phyloP scores from a whole-genome alignment of 352 stramenopile genomes.

The Phytophthora quininea region DNA sequence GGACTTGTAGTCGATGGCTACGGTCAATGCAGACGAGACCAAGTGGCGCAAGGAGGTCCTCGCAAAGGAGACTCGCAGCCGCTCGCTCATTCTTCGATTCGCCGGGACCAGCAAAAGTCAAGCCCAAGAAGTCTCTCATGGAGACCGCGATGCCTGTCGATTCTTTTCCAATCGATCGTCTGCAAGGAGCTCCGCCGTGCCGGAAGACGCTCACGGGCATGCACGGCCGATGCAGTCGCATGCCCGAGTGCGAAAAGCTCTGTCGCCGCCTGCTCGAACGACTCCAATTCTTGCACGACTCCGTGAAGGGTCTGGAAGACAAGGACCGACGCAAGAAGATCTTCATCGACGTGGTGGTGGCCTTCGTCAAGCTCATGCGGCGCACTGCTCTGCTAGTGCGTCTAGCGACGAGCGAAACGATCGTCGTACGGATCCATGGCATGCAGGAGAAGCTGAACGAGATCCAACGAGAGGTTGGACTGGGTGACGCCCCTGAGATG shows the following conservation, averaged over 20 bases:
- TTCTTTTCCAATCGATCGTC: not conserved
- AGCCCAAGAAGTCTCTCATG: not conserved
- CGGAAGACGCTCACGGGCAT: not conserved
- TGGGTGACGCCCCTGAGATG: not conserved
- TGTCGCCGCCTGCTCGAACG: constrained; percentile 6
- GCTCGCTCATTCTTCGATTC: not conserved
- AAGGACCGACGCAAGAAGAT: constrained; percentile 45
- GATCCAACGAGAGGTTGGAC: constrained; percentile 6
- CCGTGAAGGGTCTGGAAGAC: constrained; percentile 28
- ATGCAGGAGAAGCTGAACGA: constrained; percentile 10
- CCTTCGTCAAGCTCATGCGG: constrained; percentile 19
- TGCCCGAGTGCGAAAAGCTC: constrained; percentile 17
- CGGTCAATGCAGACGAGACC: not conserved
- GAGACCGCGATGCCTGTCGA: not conserved
- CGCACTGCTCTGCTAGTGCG: constrained; percentile 9
- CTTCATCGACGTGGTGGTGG: constrained; percentile 10
- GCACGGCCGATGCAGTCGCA: not conserved
- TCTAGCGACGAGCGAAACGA: constrained; percentile 13
- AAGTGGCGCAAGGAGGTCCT: not conserved
- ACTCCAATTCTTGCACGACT: constrained; percentile 10
- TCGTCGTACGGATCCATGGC: constrained; percentile 4
- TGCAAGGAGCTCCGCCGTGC: not conserved
- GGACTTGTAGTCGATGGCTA: too few relatives aligned
- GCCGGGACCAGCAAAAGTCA: not conserved
- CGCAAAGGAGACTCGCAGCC: not conserved